These are phyloP conservation scores for Xylaria arbuscula DNA, from an alignment of 2,329 filamentous ascomycete genomes.

Conservation along the genomic window DNA sequence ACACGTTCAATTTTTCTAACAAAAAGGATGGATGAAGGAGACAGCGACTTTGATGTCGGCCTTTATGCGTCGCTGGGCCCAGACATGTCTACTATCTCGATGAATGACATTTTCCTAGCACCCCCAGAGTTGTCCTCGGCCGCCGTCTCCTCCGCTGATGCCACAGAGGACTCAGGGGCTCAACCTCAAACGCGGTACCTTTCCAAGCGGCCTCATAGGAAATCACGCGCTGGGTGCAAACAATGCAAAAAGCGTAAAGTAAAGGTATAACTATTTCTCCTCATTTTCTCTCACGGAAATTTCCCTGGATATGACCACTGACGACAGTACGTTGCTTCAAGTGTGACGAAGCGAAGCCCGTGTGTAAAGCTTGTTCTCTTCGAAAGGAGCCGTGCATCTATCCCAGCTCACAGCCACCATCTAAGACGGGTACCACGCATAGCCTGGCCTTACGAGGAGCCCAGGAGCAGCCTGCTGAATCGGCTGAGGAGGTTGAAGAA, in stretches of 20 bases:
- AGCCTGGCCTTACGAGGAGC: constrained; percentile 20
- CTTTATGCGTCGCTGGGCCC: constrained; percentile 31
- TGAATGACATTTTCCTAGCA: constrained; percentile 10
- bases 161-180: constrained; percentile 4
- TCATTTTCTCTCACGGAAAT: background rate
- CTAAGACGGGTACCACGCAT: background rate
- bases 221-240: constrained; percentile 64
- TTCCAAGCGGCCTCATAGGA: constrained; percentile 65
- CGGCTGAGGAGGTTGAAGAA: constrained; percentile 8
- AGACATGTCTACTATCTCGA: constrained; percentile 20
- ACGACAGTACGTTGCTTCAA: constrained; percentile 42
- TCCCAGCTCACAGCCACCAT: constrained; percentile 42
- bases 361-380: constrained; percentile 61
- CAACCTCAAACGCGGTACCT: constrained; percentile 51
- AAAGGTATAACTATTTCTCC: constrained; percentile 46
- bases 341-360: constrained; percentile 63
- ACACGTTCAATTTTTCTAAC: background rate
- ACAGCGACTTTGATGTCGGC: constrained; percentile 28
- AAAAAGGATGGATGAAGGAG: constrained; percentile 38
- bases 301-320: constrained; percentile 17
- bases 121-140: constrained; percentile 8
- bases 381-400: constrained; percentile 63
- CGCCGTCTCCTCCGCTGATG: background rate
- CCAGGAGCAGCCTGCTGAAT: constrained; percentile 17
- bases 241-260: constrained; percentile 67